phyloP scores from a whole-genome alignment of 345 rosid genomes.

The Eucalyptus marginata region DNA sequence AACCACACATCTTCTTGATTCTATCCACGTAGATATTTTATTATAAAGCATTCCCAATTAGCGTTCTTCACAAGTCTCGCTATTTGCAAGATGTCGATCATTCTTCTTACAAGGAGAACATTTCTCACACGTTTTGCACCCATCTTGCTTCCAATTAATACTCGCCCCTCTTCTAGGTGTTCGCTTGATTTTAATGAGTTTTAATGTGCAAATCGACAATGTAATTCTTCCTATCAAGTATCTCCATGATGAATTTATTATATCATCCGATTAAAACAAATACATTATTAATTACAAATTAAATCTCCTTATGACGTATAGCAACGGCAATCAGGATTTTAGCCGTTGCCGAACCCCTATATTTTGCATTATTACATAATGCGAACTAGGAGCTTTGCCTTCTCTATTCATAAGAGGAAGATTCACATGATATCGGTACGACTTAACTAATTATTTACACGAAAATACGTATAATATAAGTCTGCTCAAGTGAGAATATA shows the following conservation, averaged over 20 bases:
- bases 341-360: background rate
- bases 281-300: background rate
- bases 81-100: background rate
- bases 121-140: accelerated
- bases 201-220: background rate
- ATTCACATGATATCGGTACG: background rate
- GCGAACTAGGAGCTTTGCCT: background rate
- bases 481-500: background rate
- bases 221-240: background rate
- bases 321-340: background rate
- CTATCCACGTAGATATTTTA: background rate
- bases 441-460: background rate
- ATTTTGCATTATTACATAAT: background rate
- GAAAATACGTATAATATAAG: background rate
- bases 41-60: background rate
- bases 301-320: background rate
- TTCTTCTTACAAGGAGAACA: no score
- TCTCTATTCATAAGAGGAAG: background rate
- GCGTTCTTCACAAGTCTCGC: background rate
- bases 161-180: background rate
- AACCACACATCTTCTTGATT: background rate
- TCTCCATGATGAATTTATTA: background rate
- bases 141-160: background rate
- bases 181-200: background rate
- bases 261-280: accelerated